These are phyloP conservation scores for Fraxinus sp. DNA, from an alignment of 305 asterid genomes.

Conservation along the genomic window DNA sequence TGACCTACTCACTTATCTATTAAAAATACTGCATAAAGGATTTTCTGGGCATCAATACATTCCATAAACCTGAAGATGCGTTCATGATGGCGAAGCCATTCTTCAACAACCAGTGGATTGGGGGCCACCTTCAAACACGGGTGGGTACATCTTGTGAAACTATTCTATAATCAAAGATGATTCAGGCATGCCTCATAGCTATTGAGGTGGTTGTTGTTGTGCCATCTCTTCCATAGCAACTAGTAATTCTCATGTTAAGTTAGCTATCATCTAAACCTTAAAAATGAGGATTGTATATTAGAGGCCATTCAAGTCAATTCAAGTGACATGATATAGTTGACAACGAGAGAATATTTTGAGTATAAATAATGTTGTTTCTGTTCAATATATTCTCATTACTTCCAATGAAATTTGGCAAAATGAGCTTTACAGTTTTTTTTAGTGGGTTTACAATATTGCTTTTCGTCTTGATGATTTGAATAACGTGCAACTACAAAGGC, in stretches of 20 bases:
- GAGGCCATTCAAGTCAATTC: not conserved
- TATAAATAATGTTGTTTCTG: too few relatives aligned
- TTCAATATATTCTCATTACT: too few relatives aligned
- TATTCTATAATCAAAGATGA: too few relatives aligned
- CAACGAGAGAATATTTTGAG: too few relatives aligned
- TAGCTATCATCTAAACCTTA: too few relatives aligned
- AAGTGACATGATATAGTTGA: not conserved
- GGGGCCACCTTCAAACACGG: not conserved
- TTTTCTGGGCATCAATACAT: not conserved
- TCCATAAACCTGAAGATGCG: not conserved
- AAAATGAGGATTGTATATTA: not conserved
- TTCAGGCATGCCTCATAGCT: not conserved
- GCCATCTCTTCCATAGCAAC: not conserved
- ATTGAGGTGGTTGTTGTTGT: not conserved
- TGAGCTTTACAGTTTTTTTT: not conserved
- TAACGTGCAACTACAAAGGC: too few relatives aligned
- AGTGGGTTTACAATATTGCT: too few relatives aligned
- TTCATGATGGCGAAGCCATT: not conserved
- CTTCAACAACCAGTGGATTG: not conserved
- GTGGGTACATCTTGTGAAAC: not conserved
- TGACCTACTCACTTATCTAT: not conserved
- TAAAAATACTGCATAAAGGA: not conserved
- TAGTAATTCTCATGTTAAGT: too few relatives aligned
- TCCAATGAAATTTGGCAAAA: not conserved
- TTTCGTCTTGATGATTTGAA: too few relatives aligned